A percentile compares a stretch with the other conserved stretches of the same genome.
Evolutionary conservation across 306 rosid genomes (phyloP).

Genomic region (Pterocarpus santalinus): DNA sequence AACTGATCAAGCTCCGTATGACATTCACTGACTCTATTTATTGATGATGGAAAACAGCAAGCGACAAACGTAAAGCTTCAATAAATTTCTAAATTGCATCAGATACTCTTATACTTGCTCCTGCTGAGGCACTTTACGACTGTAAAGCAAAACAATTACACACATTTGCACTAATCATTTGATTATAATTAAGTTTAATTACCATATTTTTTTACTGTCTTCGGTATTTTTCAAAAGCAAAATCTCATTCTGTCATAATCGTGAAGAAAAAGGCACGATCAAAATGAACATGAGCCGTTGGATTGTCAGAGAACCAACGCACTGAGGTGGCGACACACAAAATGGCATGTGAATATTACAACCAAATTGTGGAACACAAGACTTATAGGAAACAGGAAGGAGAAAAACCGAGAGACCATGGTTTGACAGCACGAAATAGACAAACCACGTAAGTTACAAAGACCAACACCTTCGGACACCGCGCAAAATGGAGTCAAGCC

Average conservation of each 20-base stretch:
- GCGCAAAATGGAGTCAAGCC: neutral
- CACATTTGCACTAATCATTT: neutral
- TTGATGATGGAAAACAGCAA: neutral
- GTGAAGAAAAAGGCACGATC: neutral
- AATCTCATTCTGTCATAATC: neutral
- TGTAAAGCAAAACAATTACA: slow-evolving; percentile 28
- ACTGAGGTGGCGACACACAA: neutral
- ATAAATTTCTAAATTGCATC: neutral
- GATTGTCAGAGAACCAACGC: slow-evolving; percentile 4
- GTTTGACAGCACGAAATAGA: too few relatives aligned
- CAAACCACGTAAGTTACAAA: too few relatives aligned
- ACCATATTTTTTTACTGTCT: too few relatives aligned
- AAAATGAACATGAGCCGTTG: slow-evolving; percentile 38
- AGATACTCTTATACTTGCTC: neutral
- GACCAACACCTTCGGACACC: too few relatives aligned
- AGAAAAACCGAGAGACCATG: neutral
- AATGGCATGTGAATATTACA: slow-evolving; percentile 28
- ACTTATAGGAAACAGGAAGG: neutral
- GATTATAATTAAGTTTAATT: too few relatives aligned
- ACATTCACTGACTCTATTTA: neutral
- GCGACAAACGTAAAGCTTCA: slow-evolving; percentile 2
- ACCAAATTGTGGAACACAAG: slow-evolving; percentile 45
- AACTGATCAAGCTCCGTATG: too few relatives aligned
- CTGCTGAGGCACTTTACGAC: neutral
- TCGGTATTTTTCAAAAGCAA: too few relatives aligned